Evolutionary conservation across 2,329 filamentous ascomycete species (phyloP), one percentile per base, ranked within the genome.

Genomic region (Apiospora arundinis): DNA sequence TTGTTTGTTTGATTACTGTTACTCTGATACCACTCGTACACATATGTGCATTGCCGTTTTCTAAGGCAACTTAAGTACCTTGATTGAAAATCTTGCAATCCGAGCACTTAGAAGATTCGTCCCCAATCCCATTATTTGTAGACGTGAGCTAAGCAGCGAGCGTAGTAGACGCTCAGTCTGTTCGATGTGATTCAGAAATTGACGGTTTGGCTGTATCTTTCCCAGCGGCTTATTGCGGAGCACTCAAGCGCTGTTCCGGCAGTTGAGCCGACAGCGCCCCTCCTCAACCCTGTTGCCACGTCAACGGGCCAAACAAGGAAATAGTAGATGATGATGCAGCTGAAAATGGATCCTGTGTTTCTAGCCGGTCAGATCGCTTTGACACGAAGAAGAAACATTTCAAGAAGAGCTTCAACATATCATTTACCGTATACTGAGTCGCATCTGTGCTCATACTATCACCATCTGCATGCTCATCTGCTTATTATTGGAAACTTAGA

Each of bases 271-370:
- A n/a, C 9, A 32, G 32, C 16, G 42, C 56, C 32, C 56, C 56
- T 60, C 52, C 56, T 21, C 9, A 18, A 11, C 2, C 9, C 16
- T 9, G 56, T 63, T 63, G 56, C 56, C 56, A 32, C 56, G 56
- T 37, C 11, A n/a, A 63, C 44, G 23, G n/a, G 66, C 66, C 66
- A 48, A 68, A 68, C 66, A 68, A 37, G 66, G 66, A 68, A 68
- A 32, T 37, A 23, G 25, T 40, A n/a, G 66, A 48, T 37, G 42
- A 67, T 32, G 42, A 48, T 67, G 42, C 28, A 32, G 42, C 52
- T 37, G 28, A 21, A 45, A 45, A 45, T 45, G 42, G 42, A 45
- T 11, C 32, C 11, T 37, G 32, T 16, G 56, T 5, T 21, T 63
- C 18, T 12, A 40, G 25, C 56, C 56, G 32, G 28, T 40, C 56